Conservation (phyloP, 1,139 yeast species). For the Suhomyces wounanorum region DNA sequence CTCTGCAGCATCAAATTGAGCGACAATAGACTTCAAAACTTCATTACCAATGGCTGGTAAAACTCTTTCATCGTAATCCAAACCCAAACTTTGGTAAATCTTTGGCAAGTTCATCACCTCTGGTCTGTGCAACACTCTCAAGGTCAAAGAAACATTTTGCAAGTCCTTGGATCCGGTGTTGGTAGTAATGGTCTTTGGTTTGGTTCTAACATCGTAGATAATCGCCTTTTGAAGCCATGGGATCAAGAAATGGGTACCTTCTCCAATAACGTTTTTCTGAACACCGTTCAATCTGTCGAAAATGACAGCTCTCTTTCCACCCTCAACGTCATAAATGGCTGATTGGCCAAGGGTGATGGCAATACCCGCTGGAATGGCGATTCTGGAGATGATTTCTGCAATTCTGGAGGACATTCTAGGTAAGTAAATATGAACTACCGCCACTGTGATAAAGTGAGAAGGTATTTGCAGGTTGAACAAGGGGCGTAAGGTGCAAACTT, state of each 20-base stretch:
- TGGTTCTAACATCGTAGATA: slow-evolving; percentile 86
- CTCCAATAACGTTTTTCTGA: slow-evolving; percentile 82
- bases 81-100: slow-evolving; percentile 88
- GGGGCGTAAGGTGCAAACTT: not conserved
- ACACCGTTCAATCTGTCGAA: slow-evolving; percentile 93
- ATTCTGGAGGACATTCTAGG: slow-evolving; percentile 39
- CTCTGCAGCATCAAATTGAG: slow-evolving; percentile 98
- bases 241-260: slow-evolving; percentile 91
- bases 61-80: slow-evolving; percentile 96
- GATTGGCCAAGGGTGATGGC: slow-evolving; percentile 68
- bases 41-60: slow-evolving; percentile 97
- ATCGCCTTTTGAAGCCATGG: slow-evolving; percentile 97
- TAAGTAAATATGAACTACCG: slow-evolving; percentile 3
- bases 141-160: slow-evolving; percentile 91
- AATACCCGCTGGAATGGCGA: slow-evolving; percentile 73
- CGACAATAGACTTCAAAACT: slow-evolving; percentile 91
- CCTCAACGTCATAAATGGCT: slow-evolving; percentile 89
- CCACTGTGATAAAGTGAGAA: slow-evolving; percentile 10
- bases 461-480: slow-evolving; percentile 1
- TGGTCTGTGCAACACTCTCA: slow-evolving; percentile 93
- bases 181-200: slow-evolving; percentile 89
- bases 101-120: slow-evolving; percentile 79
- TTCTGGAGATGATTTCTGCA: slow-evolving; percentile 41
- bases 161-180: slow-evolving; percentile 97
- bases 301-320: slow-evolving; percentile 94